These are phyloP conservation scores for Limonium bicolor DNA, from an alignment of 148 eudicot species.

Conservation along the genomic window DNA sequence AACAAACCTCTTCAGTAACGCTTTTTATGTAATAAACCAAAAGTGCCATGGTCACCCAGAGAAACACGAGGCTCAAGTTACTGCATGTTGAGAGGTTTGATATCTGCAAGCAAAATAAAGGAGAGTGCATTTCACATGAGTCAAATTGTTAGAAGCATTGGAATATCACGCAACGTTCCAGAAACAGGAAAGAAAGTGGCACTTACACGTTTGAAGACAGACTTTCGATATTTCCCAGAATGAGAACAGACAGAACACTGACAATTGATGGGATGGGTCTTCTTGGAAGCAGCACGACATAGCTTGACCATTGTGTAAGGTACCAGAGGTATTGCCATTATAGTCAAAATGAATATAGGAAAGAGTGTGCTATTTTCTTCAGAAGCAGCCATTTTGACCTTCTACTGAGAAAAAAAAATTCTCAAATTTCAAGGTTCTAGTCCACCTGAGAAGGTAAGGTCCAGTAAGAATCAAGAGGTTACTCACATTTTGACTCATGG, in stretches of 20 bases:
- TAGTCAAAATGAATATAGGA: constrained; percentile 79
- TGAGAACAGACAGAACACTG: constrained; percentile 63
- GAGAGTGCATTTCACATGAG: not conserved
- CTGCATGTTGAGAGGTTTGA: constrained; percentile 64
- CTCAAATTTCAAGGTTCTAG: too few species aligned
- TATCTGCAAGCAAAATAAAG: constrained; percentile 24
- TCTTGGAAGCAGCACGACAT: constrained; percentile 61
- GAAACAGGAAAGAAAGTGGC: not conserved
- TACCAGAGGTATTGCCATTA: constrained; percentile 78
- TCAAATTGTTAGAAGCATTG: not conserved
- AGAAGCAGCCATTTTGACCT: constrained; percentile 52
- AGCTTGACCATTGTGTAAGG: constrained; percentile 79
- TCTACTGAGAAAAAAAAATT: constrained; percentile 4
- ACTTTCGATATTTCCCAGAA: constrained; percentile 84
- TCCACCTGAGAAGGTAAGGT: too few species aligned
- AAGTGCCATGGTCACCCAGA: constrained; percentile 73
- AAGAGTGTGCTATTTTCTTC: constrained; percentile 82
- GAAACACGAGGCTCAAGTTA: constrained; percentile 70
- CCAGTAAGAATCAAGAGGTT: too few species aligned
- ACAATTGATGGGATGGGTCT: constrained; percentile 55
- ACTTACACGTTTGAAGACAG: constrained; percentile 52
- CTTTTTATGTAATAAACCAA: constrained; percentile 67
- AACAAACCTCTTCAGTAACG: constrained; percentile 64
- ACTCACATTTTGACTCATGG: too few species aligned
- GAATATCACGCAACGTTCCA: not conserved